Conservation (phyloP, 345 rosid species). For the Acer campestre region DNA sequence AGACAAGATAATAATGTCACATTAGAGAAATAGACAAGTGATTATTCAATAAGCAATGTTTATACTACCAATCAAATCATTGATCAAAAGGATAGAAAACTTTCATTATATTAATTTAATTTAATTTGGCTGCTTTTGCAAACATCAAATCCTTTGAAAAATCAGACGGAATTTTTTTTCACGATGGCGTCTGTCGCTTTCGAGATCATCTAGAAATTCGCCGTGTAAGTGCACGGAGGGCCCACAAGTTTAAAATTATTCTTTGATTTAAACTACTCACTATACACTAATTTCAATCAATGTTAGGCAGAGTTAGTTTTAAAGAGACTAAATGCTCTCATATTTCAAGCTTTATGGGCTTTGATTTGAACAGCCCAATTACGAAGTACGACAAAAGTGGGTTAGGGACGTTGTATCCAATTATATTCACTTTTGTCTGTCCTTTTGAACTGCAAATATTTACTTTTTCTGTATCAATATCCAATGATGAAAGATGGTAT, state of each 20-base stretch:
- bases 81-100: background rate
- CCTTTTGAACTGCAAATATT: background rate
- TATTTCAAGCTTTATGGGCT: background rate
- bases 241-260: background rate
- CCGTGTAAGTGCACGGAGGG: slow-evolving; percentile 4
- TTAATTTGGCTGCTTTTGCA: background rate
- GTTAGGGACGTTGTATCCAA: no score
- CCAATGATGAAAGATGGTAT: background rate
- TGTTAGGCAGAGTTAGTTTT: slow-evolving; percentile 6
- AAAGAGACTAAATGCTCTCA: background rate
- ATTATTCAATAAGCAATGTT: slow-evolving; percentile 2
- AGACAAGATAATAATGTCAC: slow-evolving; percentile 28
- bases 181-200: slow-evolving; percentile 2
- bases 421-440: background rate
- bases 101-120: background rate
- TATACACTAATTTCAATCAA: no score
- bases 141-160: slow-evolving; percentile 8
- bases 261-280: background rate
- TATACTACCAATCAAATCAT: slow-evolving; percentile 17
- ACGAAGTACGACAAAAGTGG: background rate
- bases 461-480: background rate
- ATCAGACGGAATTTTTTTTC: slow-evolving; percentile 11
- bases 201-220: background rate
- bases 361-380: background rate
- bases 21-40: slow-evolving; percentile 12